Conservation (phyloP, 805 yeast genomes). For the Saturnispora sanitii region DNA sequence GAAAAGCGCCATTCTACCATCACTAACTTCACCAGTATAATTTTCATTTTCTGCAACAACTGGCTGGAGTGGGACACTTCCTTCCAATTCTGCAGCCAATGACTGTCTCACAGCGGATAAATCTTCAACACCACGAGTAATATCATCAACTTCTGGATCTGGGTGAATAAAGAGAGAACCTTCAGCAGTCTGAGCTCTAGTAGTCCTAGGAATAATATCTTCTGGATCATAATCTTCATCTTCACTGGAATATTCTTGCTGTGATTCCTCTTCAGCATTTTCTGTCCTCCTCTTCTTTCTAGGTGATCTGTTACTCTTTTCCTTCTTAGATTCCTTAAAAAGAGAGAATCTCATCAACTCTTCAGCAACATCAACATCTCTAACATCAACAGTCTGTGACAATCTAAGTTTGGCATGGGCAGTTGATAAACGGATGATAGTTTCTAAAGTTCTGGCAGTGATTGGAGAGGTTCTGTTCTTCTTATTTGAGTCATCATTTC, state of each 20-base stretch:
- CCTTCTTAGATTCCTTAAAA: conserved; percentile 52
- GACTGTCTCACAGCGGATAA: conserved; percentile 9
- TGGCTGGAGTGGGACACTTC: conserved; percentile 13
- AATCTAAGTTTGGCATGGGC: conserved; percentile 96
- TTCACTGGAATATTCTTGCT: not conserved
- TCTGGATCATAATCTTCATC: conserved; percentile 16
- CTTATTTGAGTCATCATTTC: conserved; percentile 58
- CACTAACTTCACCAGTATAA: conserved; percentile 34
- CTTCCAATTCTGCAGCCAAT: conserved; percentile 1
- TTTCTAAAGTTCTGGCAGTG: conserved; percentile 96
- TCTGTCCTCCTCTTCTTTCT: conserved; percentile 29
- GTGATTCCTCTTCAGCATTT: conserved; percentile 8
- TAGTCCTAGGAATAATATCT: conserved; percentile 8
- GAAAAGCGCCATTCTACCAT: conserved; percentile 38
- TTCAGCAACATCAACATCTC: conserved; percentile 82
- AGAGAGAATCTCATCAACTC: conserved; percentile 76
- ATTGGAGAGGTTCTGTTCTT: conserved; percentile 83
- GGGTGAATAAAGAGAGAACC: conserved; percentile 16
- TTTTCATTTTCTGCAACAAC: conserved; percentile 12
- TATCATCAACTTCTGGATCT: conserved; percentile 18
- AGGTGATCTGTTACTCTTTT: conserved; percentile 23
- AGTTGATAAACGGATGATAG: conserved; percentile 85
- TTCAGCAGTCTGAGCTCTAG: conserved; percentile 10
- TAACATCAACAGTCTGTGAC: conserved; percentile 58
- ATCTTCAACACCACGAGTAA: conserved; percentile 20